These are phyloP conservation scores for Zizania latifolia DNA, from an alignment of 176 grass and related monocot species.

Conservation along the genomic window DNA sequence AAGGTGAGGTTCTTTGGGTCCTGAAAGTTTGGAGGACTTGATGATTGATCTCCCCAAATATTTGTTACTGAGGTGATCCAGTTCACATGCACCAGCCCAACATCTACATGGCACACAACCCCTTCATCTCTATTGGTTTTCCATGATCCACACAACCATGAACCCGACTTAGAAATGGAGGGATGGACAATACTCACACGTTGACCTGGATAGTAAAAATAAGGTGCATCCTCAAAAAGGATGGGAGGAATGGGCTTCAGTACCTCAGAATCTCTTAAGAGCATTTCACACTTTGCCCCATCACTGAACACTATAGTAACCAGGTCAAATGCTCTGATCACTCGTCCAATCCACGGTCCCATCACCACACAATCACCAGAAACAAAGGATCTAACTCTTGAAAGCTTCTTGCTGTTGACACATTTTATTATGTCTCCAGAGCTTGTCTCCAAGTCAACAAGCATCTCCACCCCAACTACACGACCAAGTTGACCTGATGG, in stretches of 20 bases:
- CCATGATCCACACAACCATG: slow-evolving; percentile 81
- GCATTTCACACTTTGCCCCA: slow-evolving; percentile 68
- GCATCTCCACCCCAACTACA: slow-evolving; percentile 58
- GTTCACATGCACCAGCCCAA: slow-evolving; percentile 64
- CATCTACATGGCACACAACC: slow-evolving; percentile 60
- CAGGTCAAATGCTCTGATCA: slow-evolving; percentile 69
- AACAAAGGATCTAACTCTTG: slow-evolving; percentile 74
- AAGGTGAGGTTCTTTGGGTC: slow-evolving; percentile 67
- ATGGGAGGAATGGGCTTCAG: slow-evolving; percentile 54
- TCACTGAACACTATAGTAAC: slow-evolving; percentile 69
- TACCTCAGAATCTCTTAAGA: slow-evolving; percentile 65
- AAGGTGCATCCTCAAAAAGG: slow-evolving; percentile 68
- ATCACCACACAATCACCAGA: slow-evolving; percentile 67
- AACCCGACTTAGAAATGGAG: slow-evolving; percentile 42
- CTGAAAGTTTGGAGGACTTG: slow-evolving; percentile 58
- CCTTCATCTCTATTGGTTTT: slow-evolving; percentile 53
- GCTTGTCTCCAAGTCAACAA: slow-evolving; percentile 78
- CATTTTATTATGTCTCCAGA: slow-evolving; percentile 60
- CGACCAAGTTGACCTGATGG: slow-evolving; percentile 76
- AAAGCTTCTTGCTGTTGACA: slow-evolving; percentile 81
- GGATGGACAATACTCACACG: slow-evolving; percentile 55
- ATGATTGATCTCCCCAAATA: slow-evolving; percentile 50
- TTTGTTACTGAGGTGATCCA: slow-evolving; percentile 78
- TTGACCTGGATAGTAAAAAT: slow-evolving; percentile 79
- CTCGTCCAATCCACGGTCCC: slow-evolving; percentile 89